These are phyloP conservation scores for Geranium rotundifolium DNA, from an alignment of 345 rosid species.

Conservation along the genomic window DNA sequence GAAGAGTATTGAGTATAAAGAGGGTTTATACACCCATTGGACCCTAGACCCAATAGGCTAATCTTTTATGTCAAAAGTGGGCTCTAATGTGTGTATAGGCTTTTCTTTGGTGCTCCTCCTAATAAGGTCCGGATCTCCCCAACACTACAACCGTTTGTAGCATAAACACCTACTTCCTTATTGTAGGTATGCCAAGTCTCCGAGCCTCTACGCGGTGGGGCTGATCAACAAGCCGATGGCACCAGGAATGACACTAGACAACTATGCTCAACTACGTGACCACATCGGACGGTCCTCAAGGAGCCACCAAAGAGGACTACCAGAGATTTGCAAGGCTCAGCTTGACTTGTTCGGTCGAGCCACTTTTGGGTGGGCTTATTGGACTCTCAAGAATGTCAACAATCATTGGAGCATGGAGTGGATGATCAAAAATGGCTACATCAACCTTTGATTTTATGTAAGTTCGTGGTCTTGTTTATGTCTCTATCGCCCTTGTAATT, in stretches of 20 bases:
- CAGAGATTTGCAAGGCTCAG: conserved; percentile 45
- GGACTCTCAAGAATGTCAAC: conserved; percentile 42
- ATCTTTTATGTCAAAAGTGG: too few species aligned
- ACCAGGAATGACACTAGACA: conserved; percentile 32
- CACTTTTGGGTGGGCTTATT: conserved; percentile 60
- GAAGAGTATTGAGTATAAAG: too few species aligned
- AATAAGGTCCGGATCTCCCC: too few species aligned
- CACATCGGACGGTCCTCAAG: conserved; percentile 35
- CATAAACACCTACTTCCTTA: too few species aligned
- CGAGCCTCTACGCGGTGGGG: conserved; percentile 44
- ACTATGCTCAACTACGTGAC: conserved; percentile 28
- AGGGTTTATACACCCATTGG: too few species aligned
- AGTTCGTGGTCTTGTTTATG: too few species aligned
- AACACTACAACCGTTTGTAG: too few species aligned
- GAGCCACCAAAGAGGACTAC: conserved; percentile 37
- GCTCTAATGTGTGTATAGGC: too few species aligned
- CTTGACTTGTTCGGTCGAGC: conserved; percentile 40
- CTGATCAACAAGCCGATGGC: conserved; percentile 50
- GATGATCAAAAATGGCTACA: conserved; percentile 52
- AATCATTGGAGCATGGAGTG: conserved; percentile 43
- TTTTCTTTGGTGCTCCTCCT: too few species aligned
- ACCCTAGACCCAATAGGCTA: too few species aligned
- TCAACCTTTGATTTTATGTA: conserved; percentile 35
- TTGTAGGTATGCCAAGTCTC: too few species aligned
- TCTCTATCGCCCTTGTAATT: too few species aligned